Base-by-base conservation (phyloP, 2,329 filamentous ascomycete genomes). In the Colletotrichum plurivorum region DNA sequence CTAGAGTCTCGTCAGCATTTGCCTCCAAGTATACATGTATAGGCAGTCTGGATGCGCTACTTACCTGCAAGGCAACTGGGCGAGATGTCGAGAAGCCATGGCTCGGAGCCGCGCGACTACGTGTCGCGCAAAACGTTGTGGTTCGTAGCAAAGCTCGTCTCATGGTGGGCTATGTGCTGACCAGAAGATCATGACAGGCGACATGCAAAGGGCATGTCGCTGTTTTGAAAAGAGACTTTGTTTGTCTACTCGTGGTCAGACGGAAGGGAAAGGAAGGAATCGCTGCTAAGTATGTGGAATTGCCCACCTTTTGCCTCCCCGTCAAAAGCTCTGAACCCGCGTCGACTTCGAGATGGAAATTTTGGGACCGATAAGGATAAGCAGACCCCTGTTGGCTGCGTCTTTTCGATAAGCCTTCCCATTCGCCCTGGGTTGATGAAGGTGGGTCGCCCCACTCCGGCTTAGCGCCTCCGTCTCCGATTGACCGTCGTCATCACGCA, bases 401-500 rank as follows among this genome's bases (percentile, higher is more conserved):
- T 16, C 63, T 69, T 69, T 67, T 69, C 67, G 20, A 0, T 27
- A 22, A 15, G 43, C 39, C 8, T 16, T 46, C n/a, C 49, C 27
- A 61, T 69, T 69, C 43, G 67, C 7, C 51, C 36, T 48, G 18
- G 2, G 9, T 6, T 12, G 1, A 18, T 22, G 22, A 9, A 20
- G 20, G 13, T 39, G 54, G 43, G 36, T 1, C 45, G 31, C 49
- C 55, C 67, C 67, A 66, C 67, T 69, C 46, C 60, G 57, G 52
- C 41, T 55, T 70, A 71, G 69, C 59, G 68, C 56, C 46, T 53
- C 55, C 45, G 65, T 13, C 65, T 61, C 65, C 65, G 65, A 58
- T 64, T 61, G 62, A 48, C 53, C 60, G 52, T 69, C 69, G 69
- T 71, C 65, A 71, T 71, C 65, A 61, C 60, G 69, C 69, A 54